Percentiles rank a stretch among this genome's conserved stretches.
These are phyloP conservation scores for Mikania micrantha DNA, from an alignment of 129 eudicot species.

Conservation along the genomic window DNA sequence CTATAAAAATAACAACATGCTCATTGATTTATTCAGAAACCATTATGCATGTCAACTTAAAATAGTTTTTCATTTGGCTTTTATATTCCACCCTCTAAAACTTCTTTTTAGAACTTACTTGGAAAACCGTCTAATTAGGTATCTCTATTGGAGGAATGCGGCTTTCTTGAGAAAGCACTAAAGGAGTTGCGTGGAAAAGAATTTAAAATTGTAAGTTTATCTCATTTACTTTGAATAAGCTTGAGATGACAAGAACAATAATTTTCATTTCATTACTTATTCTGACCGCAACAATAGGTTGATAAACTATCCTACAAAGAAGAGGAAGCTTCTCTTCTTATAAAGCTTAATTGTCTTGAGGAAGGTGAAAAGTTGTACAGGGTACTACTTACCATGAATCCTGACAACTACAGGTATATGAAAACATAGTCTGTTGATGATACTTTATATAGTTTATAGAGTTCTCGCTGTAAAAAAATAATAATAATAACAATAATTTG, in stretches of 20 bases:
- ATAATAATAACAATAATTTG: neutral
- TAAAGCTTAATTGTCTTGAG: slow-evolving; percentile 50
- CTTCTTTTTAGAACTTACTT: neutral
- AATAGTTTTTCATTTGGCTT: neutral
- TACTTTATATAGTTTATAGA: neutral
- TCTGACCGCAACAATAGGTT: slow-evolving; percentile 30
- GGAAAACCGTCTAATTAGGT: slow-evolving; percentile 36
- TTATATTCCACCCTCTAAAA: neutral
- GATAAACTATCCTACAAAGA: slow-evolving; percentile 72
- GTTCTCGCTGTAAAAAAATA: neutral
- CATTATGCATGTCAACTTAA: neutral
- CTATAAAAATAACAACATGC: neutral
- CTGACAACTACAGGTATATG: slow-evolving; percentile 77
- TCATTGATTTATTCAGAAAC: neutral
- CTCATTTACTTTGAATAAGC: neutral
- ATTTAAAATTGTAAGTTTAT: slow-evolving; percentile 69
- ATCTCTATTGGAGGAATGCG: slow-evolving; percentile 84
- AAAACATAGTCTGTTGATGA: neutral
- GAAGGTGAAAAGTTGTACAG: slow-evolving; percentile 67
- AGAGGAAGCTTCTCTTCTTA: slow-evolving; percentile 71
- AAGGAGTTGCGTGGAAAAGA: slow-evolving; percentile 76
- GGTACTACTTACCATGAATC: slow-evolving; percentile 67
- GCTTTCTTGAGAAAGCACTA: slow-evolving; percentile 64
- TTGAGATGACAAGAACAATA: slow-evolving; percentile 4
- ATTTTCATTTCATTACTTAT: neutral